Conservation (phyloP, 352 stramenopile genomes). For the Phytophthora crassamura region DNA sequence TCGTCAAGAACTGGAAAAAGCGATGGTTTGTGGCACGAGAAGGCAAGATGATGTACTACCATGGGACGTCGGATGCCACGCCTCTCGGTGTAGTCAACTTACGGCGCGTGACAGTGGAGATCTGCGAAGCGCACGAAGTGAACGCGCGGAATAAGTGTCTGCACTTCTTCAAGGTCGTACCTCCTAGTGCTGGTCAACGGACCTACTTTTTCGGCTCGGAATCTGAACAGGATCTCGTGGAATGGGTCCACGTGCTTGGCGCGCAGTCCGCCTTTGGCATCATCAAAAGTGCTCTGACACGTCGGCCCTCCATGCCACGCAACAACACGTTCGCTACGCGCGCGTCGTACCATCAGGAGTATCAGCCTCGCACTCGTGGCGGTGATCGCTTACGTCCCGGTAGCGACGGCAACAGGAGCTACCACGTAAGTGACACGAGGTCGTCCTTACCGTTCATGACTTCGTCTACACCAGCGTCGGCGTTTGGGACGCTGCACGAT, state of each 20-base stretch:
- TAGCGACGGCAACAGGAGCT: conserved; percentile 18
- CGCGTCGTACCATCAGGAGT: conserved; percentile 34
- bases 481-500: conserved; percentile 25
- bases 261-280: conserved; percentile 58
- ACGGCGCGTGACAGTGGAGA: conserved; percentile 60
- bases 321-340: conserved; percentile 42
- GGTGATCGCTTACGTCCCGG: conserved; percentile 22
- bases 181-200: conserved; percentile 57
- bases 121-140: conserved; percentile 61
- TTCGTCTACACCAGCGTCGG: conserved; percentile 21
- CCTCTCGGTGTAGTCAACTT: conserved; percentile 75
- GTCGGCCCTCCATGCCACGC: conserved; percentile 20
- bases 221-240: conserved; percentile 68
- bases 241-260: conserved; percentile 69
- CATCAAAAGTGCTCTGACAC: conserved; percentile 22
- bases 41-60: conserved; percentile 83
- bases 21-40: conserved; percentile 86
- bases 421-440: conserved; percentile 25
- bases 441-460: conserved; percentile 29
- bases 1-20: conserved; percentile 89
- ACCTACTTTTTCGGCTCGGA: conserved; percentile 82
- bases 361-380: conserved; percentile 10
- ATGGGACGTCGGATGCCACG: conserved; percentile 65
- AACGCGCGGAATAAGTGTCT: conserved; percentile 67
- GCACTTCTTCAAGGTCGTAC: conserved; percentile 78